Evolutionary conservation across 495 filamentous ascomycete species (phyloP), one percentile per base, ranked within the genome.

Genomic region (Penicillium riverlandense): DNA sequence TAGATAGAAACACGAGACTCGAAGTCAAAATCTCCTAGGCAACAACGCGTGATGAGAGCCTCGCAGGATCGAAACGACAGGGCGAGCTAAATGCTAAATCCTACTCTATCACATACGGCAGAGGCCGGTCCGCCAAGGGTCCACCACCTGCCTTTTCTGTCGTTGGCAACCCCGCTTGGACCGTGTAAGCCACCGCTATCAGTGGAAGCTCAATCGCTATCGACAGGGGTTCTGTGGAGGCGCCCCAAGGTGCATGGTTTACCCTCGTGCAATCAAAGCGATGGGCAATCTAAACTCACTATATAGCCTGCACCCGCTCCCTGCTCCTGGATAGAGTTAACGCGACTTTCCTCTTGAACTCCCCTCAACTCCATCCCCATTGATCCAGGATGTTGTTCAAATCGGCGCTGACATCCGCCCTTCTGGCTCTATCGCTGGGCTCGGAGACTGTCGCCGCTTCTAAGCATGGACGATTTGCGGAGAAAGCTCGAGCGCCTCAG

Each of bases 401-500:
- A 42, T 52, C 55, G 8, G 12, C 65, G 8, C 12, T 71, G 41
- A 58, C 60, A 15, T 47, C 59, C 39, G 55, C 58, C 27, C 35
- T 61, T 12, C 28, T 68, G 14, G 57, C 59, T 16, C 39, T 60
- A 7, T 58, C 54, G 5, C 33, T 65, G 29, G 54, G 58, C n/a
- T 47, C 49, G 12, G 60, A 62, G n/a, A n/a, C 47, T 34, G 58
- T 48, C 5, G 45, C 43, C 8, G 58, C 56, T 29, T 48, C 50
- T 2, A 52, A 54, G 9, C 63, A 61, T 55, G 66, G 65, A 5
- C 63, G 55, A 0, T 63, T 69, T 35, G 58, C 44, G 12, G 44
- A 67, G 35, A 89, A 87, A 59, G 84, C 85, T 56, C 89, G 85
- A 49, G 89, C 88, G 60, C 85, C 88, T 49, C 78, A 84, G 41